Conservation (phyloP, 1,139 yeast genomes). For the Geotrichum reessii region DNA sequence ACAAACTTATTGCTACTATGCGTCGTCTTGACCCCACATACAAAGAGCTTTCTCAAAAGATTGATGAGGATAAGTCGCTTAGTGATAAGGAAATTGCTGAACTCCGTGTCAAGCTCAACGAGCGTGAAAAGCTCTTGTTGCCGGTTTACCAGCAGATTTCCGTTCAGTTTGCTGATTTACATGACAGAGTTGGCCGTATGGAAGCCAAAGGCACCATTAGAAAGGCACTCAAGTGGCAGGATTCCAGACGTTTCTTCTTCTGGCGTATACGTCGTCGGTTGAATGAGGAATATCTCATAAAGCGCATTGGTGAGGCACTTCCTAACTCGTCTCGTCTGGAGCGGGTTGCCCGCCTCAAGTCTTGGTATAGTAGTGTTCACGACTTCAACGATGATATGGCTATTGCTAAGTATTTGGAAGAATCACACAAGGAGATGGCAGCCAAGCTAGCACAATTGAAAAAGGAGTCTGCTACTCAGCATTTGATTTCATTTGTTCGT, state of each 20-base stretch:
- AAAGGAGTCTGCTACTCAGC: conserved; percentile 28
- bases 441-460: conserved; percentile 53
- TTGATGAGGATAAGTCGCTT: conserved; percentile 44
- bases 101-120: conserved; percentile 59
- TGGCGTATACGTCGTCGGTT: conserved; percentile 97
- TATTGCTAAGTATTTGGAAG: conserved; percentile 84
- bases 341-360: conserved; percentile 77
- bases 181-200: conserved; percentile 97
- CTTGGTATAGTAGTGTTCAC: conserved; percentile 74
- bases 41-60: conserved; percentile 59
- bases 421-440: conserved; percentile 61
- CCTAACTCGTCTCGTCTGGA: conserved; percentile 65
- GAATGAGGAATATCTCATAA: conserved; percentile 82
- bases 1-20: conserved; percentile 84
- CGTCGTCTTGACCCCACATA: conserved; percentile 77
- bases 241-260: conserved; percentile 94
- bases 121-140: conserved; percentile 71
- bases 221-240: conserved; percentile 76
- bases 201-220: conserved; percentile 86
- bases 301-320: conserved; percentile 62
- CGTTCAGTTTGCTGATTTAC: conserved; percentile 94
- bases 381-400: conserved; percentile 69
- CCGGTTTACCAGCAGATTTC: conserved; percentile 91
- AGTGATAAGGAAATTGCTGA: conserved; percentile 61
- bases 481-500: conserved; percentile 24